phyloP scores from a whole-genome alignment of 306 rosid genomes.

The Rosa rugosa region DNA sequence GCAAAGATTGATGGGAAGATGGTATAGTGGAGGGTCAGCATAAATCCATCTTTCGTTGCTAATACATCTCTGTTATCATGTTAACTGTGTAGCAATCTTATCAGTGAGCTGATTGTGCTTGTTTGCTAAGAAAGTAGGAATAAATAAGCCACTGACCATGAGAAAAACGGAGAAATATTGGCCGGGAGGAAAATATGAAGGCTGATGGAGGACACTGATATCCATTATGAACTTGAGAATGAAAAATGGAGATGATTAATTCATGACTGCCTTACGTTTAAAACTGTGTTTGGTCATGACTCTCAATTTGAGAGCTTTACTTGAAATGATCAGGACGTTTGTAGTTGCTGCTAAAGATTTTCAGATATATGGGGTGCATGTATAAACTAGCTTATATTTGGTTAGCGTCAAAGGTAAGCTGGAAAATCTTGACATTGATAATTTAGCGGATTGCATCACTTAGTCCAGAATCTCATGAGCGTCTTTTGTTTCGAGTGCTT shows the following conservation, averaged over 20 bases:
- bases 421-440: background rate
- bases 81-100: background rate
- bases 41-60: background rate
- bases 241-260: background rate
- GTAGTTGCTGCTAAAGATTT: background rate
- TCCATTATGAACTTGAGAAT: background rate
- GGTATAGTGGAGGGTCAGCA: background rate
- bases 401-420: background rate
- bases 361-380: background rate
- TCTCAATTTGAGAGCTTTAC: background rate
- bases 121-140: background rate
- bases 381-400: slow-evolving; percentile 2
- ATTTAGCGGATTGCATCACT: background rate
- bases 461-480: too few species aligned
- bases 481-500: too few species aligned
- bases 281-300: background rate
- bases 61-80: background rate
- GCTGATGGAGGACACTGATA: background rate
- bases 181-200: too few species aligned
- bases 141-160: background rate
- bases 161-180: background rate
- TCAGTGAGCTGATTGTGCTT: background rate
- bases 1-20: background rate
- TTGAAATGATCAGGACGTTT: background rate
- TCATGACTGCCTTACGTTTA: background rate